These are phyloP conservation scores for Tympanopsis confertula DNA, from an alignment of 2,329 filamentous ascomycete species.

Conservation along the genomic window DNA sequence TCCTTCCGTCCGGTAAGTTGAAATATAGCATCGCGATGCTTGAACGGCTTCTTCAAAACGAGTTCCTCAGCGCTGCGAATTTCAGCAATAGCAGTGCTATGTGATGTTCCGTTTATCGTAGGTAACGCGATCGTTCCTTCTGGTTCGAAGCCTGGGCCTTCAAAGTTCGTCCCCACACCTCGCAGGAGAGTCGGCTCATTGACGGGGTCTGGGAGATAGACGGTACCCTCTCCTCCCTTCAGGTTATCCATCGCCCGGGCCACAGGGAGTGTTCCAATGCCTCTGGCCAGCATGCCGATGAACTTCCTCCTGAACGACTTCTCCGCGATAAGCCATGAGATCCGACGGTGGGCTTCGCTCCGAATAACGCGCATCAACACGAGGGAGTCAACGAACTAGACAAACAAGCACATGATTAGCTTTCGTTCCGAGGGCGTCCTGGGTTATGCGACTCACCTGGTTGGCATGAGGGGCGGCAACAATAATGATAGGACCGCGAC, in stretches of 20 bases:
- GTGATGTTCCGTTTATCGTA: conserved; percentile 63
- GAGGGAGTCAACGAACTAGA: conserved; percentile 84
- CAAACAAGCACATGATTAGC: not conserved
- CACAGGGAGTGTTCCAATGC: conserved; percentile 85
- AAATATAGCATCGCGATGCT: conserved; percentile 58
- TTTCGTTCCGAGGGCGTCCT: too few relatives aligned
- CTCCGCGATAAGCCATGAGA: conserved; percentile 85
- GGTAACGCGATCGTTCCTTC: conserved; percentile 81
- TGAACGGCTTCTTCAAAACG: conserved; percentile 77
- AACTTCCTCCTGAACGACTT: conserved; percentile 83
- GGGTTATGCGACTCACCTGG: conserved; percentile 63
- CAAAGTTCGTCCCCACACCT: conserved; percentile 72
- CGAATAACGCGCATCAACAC: conserved; percentile 85
- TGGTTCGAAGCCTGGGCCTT: conserved; percentile 58
- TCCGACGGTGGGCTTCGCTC: conserved; percentile 74
- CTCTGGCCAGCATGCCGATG: conserved; percentile 74
- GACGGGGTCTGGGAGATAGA: conserved; percentile 82
- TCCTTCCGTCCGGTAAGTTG: conserved; percentile 76
- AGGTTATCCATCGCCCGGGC: conserved; percentile 82
- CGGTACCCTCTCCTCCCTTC: conserved; percentile 64
- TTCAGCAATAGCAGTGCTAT: conserved; percentile 73
- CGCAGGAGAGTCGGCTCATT: conserved; percentile 73
- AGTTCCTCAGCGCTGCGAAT: conserved; percentile 73
- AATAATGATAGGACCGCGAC: conserved; percentile 79
- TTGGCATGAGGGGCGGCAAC: conserved; percentile 96